Base-by-base conservation (phyloP, 148 eudicot species). In the Chenopodium berlandieri region DNA sequence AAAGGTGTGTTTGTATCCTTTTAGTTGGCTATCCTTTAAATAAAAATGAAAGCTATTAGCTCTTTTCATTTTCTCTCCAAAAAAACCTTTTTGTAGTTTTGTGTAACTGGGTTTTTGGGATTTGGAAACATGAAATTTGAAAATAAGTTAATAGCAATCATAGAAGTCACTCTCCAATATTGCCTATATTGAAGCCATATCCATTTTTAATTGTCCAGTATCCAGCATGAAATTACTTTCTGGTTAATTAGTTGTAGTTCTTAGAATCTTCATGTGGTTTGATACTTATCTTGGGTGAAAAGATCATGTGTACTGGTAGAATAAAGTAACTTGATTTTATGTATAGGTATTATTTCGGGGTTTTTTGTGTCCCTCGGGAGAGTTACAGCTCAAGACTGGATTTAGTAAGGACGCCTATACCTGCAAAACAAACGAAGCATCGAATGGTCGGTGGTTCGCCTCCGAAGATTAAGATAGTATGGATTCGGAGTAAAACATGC, bases 251-350 rank as follows among this genome's bases (percentile, higher is more conserved):
- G 74, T 46, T 69, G 77, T 25, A 30, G 71, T 13, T 66, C 3
- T 10, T 66, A 10, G 37, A 25, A 52, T 78, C 44, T 32, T 20
- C 77, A 65, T 78, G 68, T 83, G 85, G 63, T 71, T 34, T 27
- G 63, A 71, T 62, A 31, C 72, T 78, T 60, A 12, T 9, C 52
- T 60, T 80, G 69, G 30, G 71, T 56, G 16, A 34, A 19, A 22
- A 71, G 44, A 48, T 34, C 34, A 77, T 14, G 10, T 11, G 22
- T n/a, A 77, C 40, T 5, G 5, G 40, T 34, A 2, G 40, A 37
- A 37, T 37, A 4, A 40, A 17, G 17, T 56, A 3, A 56, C 60
- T 56, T 13, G 60, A 56, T 12, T 56, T 56, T 16, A 13, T 48
- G 14, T 48, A 9, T 48, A 27, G 27, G 27, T 27, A 27, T 27